Conservation (phyloP, 768 basidiomycete genomes). For the Lanmaoa pseudosensibilis region DNA sequence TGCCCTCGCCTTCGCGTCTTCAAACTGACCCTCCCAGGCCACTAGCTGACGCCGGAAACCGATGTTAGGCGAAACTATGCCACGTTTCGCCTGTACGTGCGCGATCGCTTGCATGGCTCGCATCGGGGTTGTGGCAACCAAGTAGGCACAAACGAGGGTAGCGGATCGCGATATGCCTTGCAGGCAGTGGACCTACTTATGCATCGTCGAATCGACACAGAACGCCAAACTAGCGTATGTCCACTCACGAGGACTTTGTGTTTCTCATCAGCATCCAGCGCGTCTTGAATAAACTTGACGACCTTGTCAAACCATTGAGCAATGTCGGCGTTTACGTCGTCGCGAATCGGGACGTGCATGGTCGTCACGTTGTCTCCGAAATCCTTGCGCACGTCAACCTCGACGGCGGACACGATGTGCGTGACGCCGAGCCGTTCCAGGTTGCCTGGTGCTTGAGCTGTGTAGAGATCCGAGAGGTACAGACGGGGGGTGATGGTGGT, state of each 20-base stretch:
- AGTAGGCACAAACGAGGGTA: constrained; percentile 74
- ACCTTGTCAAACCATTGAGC: constrained; percentile 46
- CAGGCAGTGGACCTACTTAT: constrained; percentile 67
- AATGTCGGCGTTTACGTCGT: constrained; percentile 43
- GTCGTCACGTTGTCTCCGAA: constrained; percentile 37
- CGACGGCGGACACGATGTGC: constrained; percentile 68
- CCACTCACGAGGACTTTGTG: constrained; percentile 51
- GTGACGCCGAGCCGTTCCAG: constrained; percentile 65
- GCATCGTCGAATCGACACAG: not conserved
- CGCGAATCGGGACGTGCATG: constrained; percentile 54
- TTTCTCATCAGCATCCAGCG: constrained; percentile 42
- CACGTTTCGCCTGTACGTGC: constrained; percentile 55
- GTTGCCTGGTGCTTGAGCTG: constrained; percentile 49
- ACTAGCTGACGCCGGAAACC: constrained; percentile 64
- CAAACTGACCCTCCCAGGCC: constrained; percentile 34
- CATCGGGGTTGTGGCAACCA: constrained; percentile 54
- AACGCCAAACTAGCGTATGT: not conserved
- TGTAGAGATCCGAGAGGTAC: constrained; percentile 63
- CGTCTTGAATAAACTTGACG: constrained; percentile 52
- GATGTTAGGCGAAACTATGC: constrained; percentile 62
- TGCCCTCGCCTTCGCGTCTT: constrained; percentile 22
- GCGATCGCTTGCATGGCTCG: constrained; percentile 51
- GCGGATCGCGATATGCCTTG: constrained; percentile 76
- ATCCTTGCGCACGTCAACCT: constrained; percentile 34
- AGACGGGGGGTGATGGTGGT: constrained; percentile 46